Evolutionary conservation across 352 stramenopile genomes (phyloP).

Genomic region (Phytophthora cryptogea): DNA sequence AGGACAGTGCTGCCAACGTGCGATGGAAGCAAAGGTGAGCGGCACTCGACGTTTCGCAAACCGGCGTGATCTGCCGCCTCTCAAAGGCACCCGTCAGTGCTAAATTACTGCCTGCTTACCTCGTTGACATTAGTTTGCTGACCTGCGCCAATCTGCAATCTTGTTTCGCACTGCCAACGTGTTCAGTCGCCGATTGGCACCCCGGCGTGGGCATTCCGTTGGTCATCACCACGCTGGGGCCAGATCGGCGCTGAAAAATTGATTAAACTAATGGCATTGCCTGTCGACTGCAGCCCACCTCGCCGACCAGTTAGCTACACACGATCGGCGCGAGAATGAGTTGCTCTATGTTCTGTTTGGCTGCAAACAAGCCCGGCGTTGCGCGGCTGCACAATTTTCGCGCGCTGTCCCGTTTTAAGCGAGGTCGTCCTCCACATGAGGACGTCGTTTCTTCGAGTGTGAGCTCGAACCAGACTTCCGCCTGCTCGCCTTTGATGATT

Average conservation of each 20-base stretch:
- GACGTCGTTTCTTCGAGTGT: conserved; percentile 25
- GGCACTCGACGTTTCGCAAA: conserved; percentile 8
- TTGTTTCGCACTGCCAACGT: conserved; percentile 7
- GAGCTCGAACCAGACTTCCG: conserved; percentile 30
- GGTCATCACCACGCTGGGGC: conserved; percentile 1
- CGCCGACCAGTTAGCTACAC: conserved; percentile 1
- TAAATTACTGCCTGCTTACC: background rate
- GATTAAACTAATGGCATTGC: conserved; percentile 11
- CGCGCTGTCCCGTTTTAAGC: conserved; percentile 11
- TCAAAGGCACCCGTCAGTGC: background rate
- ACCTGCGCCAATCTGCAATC: background rate
- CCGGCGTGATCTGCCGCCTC: conserved; percentile 4
- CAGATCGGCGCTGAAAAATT: background rate
- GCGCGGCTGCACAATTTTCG: background rate
- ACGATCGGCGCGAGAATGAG: background rate
- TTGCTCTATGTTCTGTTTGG: conserved; percentile 16
- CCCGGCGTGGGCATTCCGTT: background rate
- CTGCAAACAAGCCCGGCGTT: conserved; percentile 10
- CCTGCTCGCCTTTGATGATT: conserved; percentile 29
- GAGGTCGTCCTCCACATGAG: conserved; percentile 18
- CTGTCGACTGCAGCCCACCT: conserved; percentile 1
- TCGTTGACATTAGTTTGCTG: background rate
- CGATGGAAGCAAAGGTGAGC: background rate
- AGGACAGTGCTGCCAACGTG: background rate
- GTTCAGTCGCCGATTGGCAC: conserved; percentile 1